These are phyloP conservation scores for Metarhizium album DNA, from an alignment of 2,329 filamentous ascomycete genomes.

Conservation along the genomic window DNA sequence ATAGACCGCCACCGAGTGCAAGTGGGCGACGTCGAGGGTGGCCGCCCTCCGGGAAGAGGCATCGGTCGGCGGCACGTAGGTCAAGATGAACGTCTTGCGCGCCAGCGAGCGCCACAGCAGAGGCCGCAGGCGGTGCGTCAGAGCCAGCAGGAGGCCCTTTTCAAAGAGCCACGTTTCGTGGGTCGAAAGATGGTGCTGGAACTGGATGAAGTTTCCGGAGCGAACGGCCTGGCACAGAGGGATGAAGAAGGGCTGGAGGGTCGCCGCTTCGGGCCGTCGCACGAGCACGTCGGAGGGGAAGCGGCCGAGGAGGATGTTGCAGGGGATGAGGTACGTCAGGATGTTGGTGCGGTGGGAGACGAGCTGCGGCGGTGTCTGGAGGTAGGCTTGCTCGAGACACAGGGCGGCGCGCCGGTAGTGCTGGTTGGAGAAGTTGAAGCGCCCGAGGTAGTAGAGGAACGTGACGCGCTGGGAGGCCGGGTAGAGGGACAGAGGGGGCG, in stretches of 20 bases:
- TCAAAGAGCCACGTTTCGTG: constrained; percentile 64
- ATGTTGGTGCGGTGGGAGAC: constrained; percentile 68
- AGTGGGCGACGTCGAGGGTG: constrained; percentile 60
- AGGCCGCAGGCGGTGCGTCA: constrained; percentile 68
- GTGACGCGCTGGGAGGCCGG: constrained; percentile 81
- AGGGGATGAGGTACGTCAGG: constrained; percentile 71
- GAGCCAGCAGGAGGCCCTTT: constrained; percentile 63
- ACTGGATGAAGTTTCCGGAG: constrained; percentile 62
- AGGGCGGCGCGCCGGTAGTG: constrained; percentile 69
- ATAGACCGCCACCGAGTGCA: constrained; percentile 53
- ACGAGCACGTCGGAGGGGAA: constrained; percentile 63
- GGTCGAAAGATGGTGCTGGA: constrained; percentile 56
- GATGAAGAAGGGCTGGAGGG: constrained; percentile 54
- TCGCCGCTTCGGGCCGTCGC: constrained; percentile 49
- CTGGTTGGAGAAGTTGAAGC: constrained; percentile 77
- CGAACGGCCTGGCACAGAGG: constrained; percentile 65
- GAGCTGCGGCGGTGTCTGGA: constrained; percentile 51
- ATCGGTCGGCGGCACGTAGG: constrained; percentile 55
- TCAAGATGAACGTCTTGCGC: constrained; percentile 66
- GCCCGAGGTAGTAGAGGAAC: constrained; percentile 88
- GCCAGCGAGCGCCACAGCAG: constrained; percentile 77
- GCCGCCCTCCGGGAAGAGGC: constrained; percentile 52
- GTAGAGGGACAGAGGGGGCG: constrained; percentile 70
- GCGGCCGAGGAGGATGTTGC: constrained; percentile 74
- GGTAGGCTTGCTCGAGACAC: constrained; percentile 69